Percentiles rank a stretch among this genome's conserved stretches.
Evolutionary conservation across 2,329 filamentous ascomycete genomes (phyloP).

Genomic region (Pseudocercospora ulei): DNA sequence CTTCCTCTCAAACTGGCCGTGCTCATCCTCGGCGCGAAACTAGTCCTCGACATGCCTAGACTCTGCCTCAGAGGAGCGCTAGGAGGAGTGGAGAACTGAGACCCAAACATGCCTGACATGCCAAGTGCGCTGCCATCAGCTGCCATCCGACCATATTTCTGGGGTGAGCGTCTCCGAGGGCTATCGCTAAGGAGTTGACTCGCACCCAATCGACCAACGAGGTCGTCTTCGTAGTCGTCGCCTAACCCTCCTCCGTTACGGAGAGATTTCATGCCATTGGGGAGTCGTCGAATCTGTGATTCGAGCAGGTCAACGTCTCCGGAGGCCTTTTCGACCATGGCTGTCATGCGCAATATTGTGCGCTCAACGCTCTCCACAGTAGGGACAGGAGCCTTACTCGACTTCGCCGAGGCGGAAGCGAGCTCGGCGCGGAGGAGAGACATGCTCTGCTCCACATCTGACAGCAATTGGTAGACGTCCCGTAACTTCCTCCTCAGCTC

Average conservation of each 20-base stretch:
- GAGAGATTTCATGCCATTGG: slow-evolving; percentile 29
- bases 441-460: slow-evolving; percentile 69
- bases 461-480: slow-evolving; percentile 61
- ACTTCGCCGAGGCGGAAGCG: slow-evolving; percentile 41
- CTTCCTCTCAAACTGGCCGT: slow-evolving; percentile 28
- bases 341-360: slow-evolving; percentile 86
- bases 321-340: slow-evolving; percentile 81
- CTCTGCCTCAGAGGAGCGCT: slow-evolving; percentile 10
- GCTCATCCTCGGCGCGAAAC: slow-evolving; percentile 23
- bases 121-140: slow-evolving; percentile 32
- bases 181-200: slow-evolving; percentile 27
- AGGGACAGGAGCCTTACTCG: slow-evolving; percentile 45
- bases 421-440: slow-evolving; percentile 71
- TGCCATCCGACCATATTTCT: slow-evolving; percentile 24
- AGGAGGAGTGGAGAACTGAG: slow-evolving; percentile 29
- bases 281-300: slow-evolving; percentile 66
- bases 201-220: slow-evolving; percentile 27
- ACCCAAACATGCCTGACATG: slow-evolving; percentile 33
- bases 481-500: slow-evolving; percentile 70
- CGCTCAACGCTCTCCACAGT: slow-evolving; percentile 86
- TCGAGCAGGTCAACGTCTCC: slow-evolving; percentile 86
- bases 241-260: slow-evolving; percentile 18
- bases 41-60: slow-evolving; percentile 29
- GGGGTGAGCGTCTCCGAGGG: slow-evolving; percentile 35
- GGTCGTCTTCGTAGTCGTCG: slow-evolving; percentile 32